These are phyloP conservation scores for Pyrenophora teres DNA, from an alignment of 2,329 filamentous ascomycete species.

Conservation along the genomic window DNA sequence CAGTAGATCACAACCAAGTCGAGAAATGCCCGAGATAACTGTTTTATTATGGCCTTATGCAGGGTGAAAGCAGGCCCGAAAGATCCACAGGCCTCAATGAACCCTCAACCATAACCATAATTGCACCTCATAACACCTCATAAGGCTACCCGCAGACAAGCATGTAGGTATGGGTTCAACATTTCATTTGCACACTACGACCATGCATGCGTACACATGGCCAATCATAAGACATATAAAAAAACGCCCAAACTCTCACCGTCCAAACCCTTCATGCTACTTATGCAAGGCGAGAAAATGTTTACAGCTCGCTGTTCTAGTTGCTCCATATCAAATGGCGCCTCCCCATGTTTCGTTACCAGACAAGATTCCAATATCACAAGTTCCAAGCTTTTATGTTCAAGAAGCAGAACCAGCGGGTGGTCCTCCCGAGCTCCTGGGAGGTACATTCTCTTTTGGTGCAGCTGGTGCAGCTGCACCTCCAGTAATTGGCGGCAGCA, in stretches of 20 bases:
- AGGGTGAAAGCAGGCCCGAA: too few relatives aligned
- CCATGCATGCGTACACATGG: conserved; percentile 4
- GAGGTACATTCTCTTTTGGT: conserved; percentile 27
- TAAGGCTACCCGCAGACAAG: neutral
- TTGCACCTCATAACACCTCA: too few relatives aligned
- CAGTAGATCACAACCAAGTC: too few relatives aligned
- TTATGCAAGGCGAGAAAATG: conserved; percentile 16
- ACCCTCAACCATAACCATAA: too few relatives aligned
- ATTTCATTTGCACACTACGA: conserved; percentile 9
- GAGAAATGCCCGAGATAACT: too few relatives aligned
- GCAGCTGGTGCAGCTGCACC: conserved; percentile 1
- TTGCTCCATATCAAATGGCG: conserved; percentile 16
- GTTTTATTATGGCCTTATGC: neutral
- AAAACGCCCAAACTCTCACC: conserved; percentile 14
- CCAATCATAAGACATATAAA: conserved; percentile 11
- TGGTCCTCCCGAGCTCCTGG: conserved; percentile 24
- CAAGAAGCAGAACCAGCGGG: conserved; percentile 22
- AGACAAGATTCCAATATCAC: neutral
- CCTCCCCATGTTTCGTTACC: neutral
- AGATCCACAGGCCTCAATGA: neutral
- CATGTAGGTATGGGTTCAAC: neutral
- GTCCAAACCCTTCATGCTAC: conserved; percentile 5
- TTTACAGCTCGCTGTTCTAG: conserved; percentile 11
- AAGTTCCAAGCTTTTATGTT: neutral
- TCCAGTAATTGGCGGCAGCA: conserved; percentile 63